These are phyloP conservation scores for Fraxinus quadrangulata DNA, from an alignment of 257 asterid species.

Conservation along the genomic window DNA sequence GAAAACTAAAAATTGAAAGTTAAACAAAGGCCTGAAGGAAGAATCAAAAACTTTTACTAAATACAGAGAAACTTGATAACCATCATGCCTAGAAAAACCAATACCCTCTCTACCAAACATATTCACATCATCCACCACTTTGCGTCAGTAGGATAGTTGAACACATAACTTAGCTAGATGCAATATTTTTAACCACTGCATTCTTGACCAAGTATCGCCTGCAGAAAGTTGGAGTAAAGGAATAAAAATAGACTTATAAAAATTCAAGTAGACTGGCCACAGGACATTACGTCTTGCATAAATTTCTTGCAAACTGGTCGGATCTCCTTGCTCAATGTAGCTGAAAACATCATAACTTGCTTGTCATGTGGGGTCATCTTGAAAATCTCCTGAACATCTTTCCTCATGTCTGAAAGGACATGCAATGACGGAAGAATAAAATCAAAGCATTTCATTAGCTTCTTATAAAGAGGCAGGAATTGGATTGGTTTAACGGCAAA, in stretches of 20 bases:
- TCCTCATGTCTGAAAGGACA: conserved; percentile 79
- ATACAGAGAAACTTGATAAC: conserved; percentile 7
- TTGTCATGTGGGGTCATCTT: conserved; percentile 79
- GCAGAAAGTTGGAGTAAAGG: conserved; percentile 59
- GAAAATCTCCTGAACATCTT: conserved; percentile 91
- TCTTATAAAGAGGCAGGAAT: not conserved
- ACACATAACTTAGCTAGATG: conserved; percentile 40
- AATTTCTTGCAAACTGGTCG: conserved; percentile 62
- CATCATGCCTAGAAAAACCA: conserved; percentile 17
- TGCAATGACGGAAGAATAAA: not conserved
- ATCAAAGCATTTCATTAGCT: not conserved
- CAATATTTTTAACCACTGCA: conserved; percentile 51
- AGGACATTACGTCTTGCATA: conserved; percentile 57
- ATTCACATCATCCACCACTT: conserved; percentile 28
- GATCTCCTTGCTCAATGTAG: conserved; percentile 57
- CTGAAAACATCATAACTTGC: conserved; percentile 62
- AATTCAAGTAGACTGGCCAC: conserved; percentile 49
- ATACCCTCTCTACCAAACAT: conserved; percentile 21
- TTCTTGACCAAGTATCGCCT: conserved; percentile 43
- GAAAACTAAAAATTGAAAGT: conserved; percentile 1
- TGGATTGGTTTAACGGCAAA: not conserved
- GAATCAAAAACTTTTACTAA: conserved; percentile 6
- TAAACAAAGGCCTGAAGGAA: conserved; percentile 5
- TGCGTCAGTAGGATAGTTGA: conserved; percentile 34
- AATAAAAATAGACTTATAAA: conserved; percentile 51